phyloP scores from a whole-genome alignment of 352 stramenopile species.

The Phytophthora brassicae region DNA sequence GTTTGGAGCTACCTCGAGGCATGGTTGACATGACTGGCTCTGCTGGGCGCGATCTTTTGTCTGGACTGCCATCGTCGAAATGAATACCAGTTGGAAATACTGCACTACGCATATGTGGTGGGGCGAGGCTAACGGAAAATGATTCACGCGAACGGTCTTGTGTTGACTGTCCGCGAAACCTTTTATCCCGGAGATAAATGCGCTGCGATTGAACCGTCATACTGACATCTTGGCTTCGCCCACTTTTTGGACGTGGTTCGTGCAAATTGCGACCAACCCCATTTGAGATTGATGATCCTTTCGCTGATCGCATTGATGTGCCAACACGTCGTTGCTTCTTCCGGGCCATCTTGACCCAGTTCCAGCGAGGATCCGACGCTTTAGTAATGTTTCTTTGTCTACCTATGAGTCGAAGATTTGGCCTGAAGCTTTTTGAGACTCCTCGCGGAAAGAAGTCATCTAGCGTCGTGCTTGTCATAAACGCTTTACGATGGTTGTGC shows the following conservation, averaged over 20 bases:
- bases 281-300: neutral
- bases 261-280: constrained; percentile 1
- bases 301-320: neutral
- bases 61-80: constrained; percentile 13
- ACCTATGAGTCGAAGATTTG: constrained; percentile 43
- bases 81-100: constrained; percentile 18
- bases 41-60: constrained; percentile 11
- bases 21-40: constrained; percentile 10
- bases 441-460: constrained; percentile 34
- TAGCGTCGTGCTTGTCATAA: constrained; percentile 29
- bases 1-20: constrained; percentile 10
- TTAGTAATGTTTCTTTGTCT: constrained; percentile 33
- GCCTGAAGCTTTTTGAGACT: constrained; percentile 12
- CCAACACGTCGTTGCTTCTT: constrained; percentile 31
- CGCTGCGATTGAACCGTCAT: constrained; percentile 45
- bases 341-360: constrained; percentile 46
- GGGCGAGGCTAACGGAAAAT: neutral
- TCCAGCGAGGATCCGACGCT: constrained; percentile 49
- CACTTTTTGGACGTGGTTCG: constrained; percentile 7
- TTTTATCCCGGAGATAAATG: constrained; percentile 56
- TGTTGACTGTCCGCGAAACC: constrained; percentile 23
- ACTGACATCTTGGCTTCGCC: constrained; percentile 27
- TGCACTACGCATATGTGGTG: neutral
- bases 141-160: constrained; percentile 15
- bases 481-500: constrained; percentile 4